These are phyloP conservation scores for Neurospora intermedia DNA, from an alignment of 495 filamentous ascomycete species.

Conservation along the genomic window DNA sequence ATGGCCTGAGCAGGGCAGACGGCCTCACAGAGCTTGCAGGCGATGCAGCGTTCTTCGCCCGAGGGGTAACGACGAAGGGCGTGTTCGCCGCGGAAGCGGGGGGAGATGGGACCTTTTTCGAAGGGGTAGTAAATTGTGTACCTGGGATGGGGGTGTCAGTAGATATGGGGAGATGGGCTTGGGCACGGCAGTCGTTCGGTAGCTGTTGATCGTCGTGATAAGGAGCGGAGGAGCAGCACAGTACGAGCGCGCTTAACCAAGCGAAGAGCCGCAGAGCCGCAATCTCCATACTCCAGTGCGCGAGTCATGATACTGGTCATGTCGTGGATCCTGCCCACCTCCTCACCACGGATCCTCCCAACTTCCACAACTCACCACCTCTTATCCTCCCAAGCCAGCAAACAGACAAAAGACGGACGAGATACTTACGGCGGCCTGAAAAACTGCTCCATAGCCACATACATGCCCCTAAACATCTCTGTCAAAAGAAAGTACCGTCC, in stretches of 20 bases:
- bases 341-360: background rate
- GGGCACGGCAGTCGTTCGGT: background rate
- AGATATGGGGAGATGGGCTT: background rate
- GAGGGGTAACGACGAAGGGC: slow-evolving; percentile 91
- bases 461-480: slow-evolving; percentile 96
- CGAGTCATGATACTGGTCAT: background rate
- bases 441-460: slow-evolving; percentile 93
- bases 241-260: background rate
- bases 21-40: slow-evolving; percentile 98
- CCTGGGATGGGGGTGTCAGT: slow-evolving; percentile 28
- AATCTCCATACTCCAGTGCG: background rate
- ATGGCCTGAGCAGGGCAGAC: slow-evolving; percentile 94
- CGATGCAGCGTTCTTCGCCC: slow-evolving; percentile 96
- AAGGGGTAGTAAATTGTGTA: slow-evolving; percentile 99
- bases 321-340: background rate
- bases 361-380: background rate
- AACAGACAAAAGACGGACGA: background rate
- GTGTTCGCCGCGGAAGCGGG: slow-evolving; percentile 95
- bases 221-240: background rate
- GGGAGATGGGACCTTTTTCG: slow-evolving; percentile 97
- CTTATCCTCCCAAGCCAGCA: too few species aligned
- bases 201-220: background rate
- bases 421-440: slow-evolving; percentile 86
- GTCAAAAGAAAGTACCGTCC: slow-evolving; percentile 86
- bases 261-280: background rate